phyloP scores from a whole-genome alignment of 176 grass and related monocot genomes.

The Oryza brachyantha region DNA sequence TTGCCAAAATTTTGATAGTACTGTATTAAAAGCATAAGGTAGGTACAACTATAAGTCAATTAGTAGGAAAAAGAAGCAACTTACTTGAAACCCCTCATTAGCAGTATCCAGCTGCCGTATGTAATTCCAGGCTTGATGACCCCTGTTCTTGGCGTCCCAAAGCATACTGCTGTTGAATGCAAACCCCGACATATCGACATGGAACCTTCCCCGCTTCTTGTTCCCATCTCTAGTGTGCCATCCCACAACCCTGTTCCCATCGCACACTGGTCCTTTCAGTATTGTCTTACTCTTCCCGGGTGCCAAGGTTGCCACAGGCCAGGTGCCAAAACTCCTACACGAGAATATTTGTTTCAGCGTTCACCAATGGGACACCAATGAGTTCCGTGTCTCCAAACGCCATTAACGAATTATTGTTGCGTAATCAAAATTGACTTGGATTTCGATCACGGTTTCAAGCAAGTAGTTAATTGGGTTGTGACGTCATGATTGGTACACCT shows the following conservation, averaged over 20 bases:
- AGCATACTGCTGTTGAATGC: conserved; percentile 71
- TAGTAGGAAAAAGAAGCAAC: neutral
- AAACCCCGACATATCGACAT: conserved; percentile 56
- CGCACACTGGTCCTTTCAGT: conserved; percentile 62
- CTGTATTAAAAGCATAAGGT: neutral
- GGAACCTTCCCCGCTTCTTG: conserved; percentile 46
- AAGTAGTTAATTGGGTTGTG: neutral
- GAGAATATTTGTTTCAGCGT: neutral
- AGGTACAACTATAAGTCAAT: neutral
- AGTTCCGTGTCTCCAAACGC: neutral
- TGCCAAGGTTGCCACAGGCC: conserved; percentile 58
- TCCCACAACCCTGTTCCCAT: conserved; percentile 46
- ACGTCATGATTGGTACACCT: neutral
- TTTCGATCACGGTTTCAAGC: neutral
- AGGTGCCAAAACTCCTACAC: conserved; percentile 64
- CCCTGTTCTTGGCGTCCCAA: conserved; percentile 61
- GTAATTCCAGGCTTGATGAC: conserved; percentile 45
- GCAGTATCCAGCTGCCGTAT: conserved; percentile 48
- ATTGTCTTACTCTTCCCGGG: conserved; percentile 42
- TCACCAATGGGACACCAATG: neutral
- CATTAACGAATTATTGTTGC: neutral
- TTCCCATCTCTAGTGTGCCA: conserved; percentile 56
- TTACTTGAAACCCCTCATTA: conserved; percentile 57
- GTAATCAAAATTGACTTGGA: neutral
- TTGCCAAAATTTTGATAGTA: neutral